Base-by-base conservation (phyloP, 139 green algal genomes). In the Chlamydomonas eustigma region DNA sequence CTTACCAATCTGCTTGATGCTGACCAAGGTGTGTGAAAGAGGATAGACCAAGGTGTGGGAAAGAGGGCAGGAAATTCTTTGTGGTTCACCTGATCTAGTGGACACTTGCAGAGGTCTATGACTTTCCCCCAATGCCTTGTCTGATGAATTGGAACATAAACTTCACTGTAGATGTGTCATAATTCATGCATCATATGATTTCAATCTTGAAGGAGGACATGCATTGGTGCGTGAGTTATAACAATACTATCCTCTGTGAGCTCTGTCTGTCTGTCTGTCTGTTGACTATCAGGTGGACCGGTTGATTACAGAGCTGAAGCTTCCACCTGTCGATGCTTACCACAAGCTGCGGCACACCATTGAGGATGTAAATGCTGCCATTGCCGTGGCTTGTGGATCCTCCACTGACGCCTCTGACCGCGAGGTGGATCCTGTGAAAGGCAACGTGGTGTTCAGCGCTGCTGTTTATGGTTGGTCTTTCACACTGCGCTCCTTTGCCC, bases 341-440 rank as follows among this genome's bases (percentile, higher is more conserved):
- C 88, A 96, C 90, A 99, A 99, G 87, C 81, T 99, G 72, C 84
- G 88, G 36, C 93, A 98, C 90, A 97, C 90, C 31, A 93, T 99
- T 4, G 90, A 99, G 79, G 96, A 99, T 79, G 89, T 98, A 63
- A 98, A 78, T 33, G 34, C 52, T 36, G n/a, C 39, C 2, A 82
- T 82, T 39, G 71, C 38, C 12, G 12, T 31, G 25, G 69, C 69
- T 24, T 75, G 69, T 28, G 69, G 69, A 37, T n/a, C 37, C 5
- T 12, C 12, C 69, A 36, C 69, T 24, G 36, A 75, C 66, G 33
- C 33, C 33, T 0, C 71, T 70, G 72, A 76, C 4, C 73, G 65
- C 5, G 71, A 85, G 71, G 72, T 97, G 66, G 88, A 95, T 82
- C 95, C 95, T 0, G 79, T 89, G 0, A 77, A 80, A 2, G 95